These are phyloP conservation scores for Vitis riparia DNA, from an alignment of 164 flowering plant species.

Conservation along the genomic window DNA sequence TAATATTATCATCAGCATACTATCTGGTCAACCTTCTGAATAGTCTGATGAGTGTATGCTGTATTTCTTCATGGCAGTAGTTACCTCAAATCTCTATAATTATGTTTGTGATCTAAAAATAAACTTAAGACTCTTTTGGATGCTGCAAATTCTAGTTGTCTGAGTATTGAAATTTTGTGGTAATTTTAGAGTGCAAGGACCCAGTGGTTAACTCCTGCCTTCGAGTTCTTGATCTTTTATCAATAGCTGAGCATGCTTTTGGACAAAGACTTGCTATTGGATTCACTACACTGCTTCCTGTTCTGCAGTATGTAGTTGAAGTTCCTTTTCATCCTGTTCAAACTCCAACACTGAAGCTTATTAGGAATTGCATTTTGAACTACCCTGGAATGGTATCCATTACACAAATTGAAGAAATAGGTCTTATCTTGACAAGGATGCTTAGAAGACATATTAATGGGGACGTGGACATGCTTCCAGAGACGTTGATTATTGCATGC, in stretches of 20 bases:
- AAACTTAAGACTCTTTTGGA: neutral
- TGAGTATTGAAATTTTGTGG: too few species aligned
- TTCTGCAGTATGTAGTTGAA: slow-evolving; percentile 63
- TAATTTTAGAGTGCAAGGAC: slow-evolving; percentile 59
- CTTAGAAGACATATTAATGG: slow-evolving; percentile 60
- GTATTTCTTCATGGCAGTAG: too few species aligned
- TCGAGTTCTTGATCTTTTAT: slow-evolving; percentile 67
- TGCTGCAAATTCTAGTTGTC: neutral
- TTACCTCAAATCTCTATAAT: too few species aligned
- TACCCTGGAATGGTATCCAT: slow-evolving; percentile 73
- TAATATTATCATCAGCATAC: too few species aligned
- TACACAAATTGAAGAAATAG: slow-evolving; percentile 63
- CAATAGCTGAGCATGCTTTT: slow-evolving; percentile 65
- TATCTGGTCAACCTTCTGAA: too few species aligned
- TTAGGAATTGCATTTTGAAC: slow-evolving; percentile 51
- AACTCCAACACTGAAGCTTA: slow-evolving; percentile 60
- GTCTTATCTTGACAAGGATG: slow-evolving; percentile 55
- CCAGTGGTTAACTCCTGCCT: slow-evolving; percentile 64
- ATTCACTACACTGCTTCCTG: slow-evolving; percentile 72
- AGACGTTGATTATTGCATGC: slow-evolving; percentile 60
- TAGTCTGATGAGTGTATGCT: too few species aligned
- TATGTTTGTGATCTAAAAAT: too few species aligned
- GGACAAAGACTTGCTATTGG: slow-evolving; percentile 77
- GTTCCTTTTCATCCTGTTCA: slow-evolving; percentile 89
- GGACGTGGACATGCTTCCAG: slow-evolving; percentile 66